Evolutionary conservation across 1,284 basidiomycete genomes (phyloP), one percentile per base, ranked within the genome.

Genomic region (Tetrapyrgos nigripes): DNA sequence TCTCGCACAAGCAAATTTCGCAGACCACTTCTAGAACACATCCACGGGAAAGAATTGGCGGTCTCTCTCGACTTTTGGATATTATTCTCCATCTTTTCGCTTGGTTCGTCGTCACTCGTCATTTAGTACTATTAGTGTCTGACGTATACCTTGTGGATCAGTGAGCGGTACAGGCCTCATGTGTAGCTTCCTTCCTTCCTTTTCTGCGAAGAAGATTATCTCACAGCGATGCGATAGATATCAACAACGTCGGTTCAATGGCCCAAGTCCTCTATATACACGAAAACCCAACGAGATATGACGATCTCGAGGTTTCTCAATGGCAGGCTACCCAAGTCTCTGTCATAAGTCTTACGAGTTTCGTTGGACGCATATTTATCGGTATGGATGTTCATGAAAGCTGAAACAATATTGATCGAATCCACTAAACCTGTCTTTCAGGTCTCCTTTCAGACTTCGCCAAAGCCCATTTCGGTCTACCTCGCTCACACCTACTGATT

Each of bases 221-320:
- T 33, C 14, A 33, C 31, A 23, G 21, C 21, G 45, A 37, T 28
- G 29, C 8, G 26, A 14, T 64, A 93, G 91, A 92, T 67, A 97
- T 97, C 77, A 97, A 97, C 76, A 98, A 98, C 65, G 94, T 94
- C 24, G 95, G 95, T n/a, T 90, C 91, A 0, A 94, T 97, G 70
- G 88, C 95, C 0, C 89, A 93, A 69, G 93, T 93, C 0, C 80
- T 98, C 13, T 93, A 88, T 61, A 85, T 89, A 11, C 81, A 89
- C 60, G 83, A 84, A 9, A 83, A 88, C 49, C 73, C 43, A 33
- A 37, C 83, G 1, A 67, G 79, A 3, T 93, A 90, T 65, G 87
- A 94, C 65, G 84, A 85, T 19, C 71, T 81, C 0, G 79, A 82
- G 61, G 87, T 94, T 0, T 81, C 88, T 1, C 84, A 85, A 53